Evolutionary conservation across 441 rosid species (phyloP).

Genomic region (Brassica balearica): DNA sequence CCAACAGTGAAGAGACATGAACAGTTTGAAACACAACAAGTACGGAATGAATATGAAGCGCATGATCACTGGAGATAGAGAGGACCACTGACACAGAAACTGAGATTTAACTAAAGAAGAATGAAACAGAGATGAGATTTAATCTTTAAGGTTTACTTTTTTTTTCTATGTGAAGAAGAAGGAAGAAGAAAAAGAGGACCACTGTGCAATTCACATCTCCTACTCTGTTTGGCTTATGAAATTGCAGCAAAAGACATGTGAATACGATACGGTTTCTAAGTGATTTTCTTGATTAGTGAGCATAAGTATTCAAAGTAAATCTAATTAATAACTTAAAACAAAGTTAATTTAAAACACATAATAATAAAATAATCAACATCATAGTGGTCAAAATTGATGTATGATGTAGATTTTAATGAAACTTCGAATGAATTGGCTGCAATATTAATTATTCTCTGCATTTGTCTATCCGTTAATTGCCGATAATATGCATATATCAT

Average conservation of each 20-base stretch:
- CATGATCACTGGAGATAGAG: conserved; percentile 32
- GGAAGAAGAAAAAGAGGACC: conserved; percentile 35
- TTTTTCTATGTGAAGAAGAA: conserved; percentile 18
- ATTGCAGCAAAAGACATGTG: conserved; percentile 33
- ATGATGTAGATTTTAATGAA: not conserved
- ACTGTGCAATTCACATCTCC: conserved; percentile 15
- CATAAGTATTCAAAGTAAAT: too few relatives aligned
- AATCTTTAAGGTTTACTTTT: not conserved
- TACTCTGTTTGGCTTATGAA: conserved; percentile 15
- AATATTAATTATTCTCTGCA: not conserved
- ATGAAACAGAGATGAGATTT: conserved; percentile 17
- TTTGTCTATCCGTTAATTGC: not conserved
- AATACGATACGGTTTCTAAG: not conserved
- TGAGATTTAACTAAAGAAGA: conserved; percentile 31
- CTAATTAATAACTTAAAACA: too few relatives aligned
- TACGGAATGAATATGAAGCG: conserved; percentile 4
- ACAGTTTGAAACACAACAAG: conserved; percentile 27
- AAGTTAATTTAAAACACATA: not conserved
- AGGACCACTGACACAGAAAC: conserved; percentile 44
- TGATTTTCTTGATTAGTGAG: too few relatives aligned
- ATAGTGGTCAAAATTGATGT: not conserved
- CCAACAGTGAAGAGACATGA: conserved; percentile 28
- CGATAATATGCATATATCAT: conserved; percentile 2
- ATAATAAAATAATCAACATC: not conserved
- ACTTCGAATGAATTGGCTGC: not conserved